phyloP scores from a whole-genome alignment of 2,329 filamentous ascomycete genomes.

The Cordyceps militaris region DNA sequence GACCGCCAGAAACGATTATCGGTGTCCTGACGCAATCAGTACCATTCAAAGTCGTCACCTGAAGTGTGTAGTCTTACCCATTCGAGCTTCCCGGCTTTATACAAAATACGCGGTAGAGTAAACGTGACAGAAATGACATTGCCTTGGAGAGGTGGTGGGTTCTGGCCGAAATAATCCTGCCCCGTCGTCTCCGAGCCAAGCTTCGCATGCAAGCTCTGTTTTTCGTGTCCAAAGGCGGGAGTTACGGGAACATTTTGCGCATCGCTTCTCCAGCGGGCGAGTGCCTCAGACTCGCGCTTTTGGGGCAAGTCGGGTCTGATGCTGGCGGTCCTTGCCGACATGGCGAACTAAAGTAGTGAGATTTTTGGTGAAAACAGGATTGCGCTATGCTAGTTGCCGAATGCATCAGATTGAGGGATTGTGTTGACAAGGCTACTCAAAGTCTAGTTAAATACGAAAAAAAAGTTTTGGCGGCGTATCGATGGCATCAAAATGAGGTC shows the following conservation, averaged over 20 bases:
- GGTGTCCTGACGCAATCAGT: neutral
- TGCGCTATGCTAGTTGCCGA: neutral
- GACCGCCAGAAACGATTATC: slow-evolving; percentile 49
- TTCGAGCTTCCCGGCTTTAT: slow-evolving; percentile 49
- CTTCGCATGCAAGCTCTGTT: neutral
- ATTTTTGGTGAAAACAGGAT: neutral
- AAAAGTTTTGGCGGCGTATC: neutral
- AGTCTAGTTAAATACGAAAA: neutral
- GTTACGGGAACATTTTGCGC: slow-evolving; percentile 4
- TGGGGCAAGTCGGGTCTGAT: neutral
- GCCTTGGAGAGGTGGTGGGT: slow-evolving; percentile 39
- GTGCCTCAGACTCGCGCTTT: neutral
- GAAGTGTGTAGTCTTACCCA: slow-evolving; percentile 43
- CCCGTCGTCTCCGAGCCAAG: neutral
- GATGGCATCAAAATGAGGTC: slow-evolving; percentile 13
- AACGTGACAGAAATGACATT: slow-evolving; percentile 62
- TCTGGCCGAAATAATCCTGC: neutral
- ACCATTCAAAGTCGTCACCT: neutral
- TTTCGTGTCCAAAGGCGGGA: slow-evolving; percentile 1
- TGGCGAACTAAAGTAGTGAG: neutral
- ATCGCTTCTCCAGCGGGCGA: neutral
- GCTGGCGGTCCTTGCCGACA: neutral
- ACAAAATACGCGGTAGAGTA: slow-evolving; percentile 52
- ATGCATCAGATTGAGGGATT: neutral
- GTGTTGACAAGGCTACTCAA: neutral